phyloP scores from a whole-genome alignment of 352 stramenopile species.

The Phytophthora idaei region DNA sequence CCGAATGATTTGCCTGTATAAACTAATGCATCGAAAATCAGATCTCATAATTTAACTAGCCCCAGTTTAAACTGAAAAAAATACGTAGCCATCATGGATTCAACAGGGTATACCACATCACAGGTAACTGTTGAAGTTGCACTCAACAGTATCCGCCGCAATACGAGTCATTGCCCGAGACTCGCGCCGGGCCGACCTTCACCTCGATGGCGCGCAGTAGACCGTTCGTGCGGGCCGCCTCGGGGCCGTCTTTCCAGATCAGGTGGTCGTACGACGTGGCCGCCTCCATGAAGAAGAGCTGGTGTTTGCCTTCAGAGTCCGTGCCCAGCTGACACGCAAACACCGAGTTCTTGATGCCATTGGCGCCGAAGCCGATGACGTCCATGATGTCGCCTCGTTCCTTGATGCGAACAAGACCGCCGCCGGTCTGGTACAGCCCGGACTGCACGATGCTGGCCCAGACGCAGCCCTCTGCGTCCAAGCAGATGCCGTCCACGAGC shows the following conservation, averaged over 20 bases:
- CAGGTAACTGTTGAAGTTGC: too few species aligned
- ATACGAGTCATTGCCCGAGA: conserved; percentile 45
- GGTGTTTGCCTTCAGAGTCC: conserved; percentile 53
- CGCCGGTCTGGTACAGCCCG: conserved; percentile 51
- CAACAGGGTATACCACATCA: too few species aligned
- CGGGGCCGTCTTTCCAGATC: conserved; percentile 47
- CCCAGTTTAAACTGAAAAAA: too few species aligned
- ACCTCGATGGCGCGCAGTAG: conserved; percentile 59
- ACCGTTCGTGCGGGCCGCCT: conserved; percentile 44
- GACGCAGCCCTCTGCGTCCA: conserved; percentile 73
- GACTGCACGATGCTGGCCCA: conserved; percentile 64
- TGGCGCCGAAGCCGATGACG: conserved; percentile 61
- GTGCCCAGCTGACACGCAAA: conserved; percentile 72
- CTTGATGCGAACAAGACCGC: conserved; percentile 55
- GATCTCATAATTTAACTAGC: too few species aligned
- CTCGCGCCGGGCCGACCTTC: conserved; percentile 51
- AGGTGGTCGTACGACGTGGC: conserved; percentile 43
- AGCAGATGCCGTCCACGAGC: conserved; percentile 60
- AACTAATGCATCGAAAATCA: too few species aligned
- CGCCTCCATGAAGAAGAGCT: conserved; percentile 68
- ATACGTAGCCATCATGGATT: too few species aligned
- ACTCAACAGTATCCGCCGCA: conserved; percentile 66
- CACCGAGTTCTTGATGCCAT: conserved; percentile 56
- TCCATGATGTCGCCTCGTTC: conserved; percentile 64
- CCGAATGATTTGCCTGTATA: too few species aligned